Evolutionary conservation across 257 asterid genomes (phyloP).

Genomic region (Fraxinus anomala): DNA sequence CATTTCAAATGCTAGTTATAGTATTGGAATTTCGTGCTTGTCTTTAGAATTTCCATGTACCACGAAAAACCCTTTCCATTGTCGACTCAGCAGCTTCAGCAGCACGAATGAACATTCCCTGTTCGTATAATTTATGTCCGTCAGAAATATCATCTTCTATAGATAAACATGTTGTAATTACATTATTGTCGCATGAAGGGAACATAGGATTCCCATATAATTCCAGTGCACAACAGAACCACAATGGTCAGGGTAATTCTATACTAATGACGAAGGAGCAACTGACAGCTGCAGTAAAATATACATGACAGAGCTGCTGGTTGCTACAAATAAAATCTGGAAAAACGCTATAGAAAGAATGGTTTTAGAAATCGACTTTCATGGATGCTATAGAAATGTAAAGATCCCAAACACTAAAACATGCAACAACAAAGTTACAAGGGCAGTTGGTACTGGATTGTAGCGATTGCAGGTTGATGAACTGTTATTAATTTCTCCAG

Average conservation of each 20-base stretch:
- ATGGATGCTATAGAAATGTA: slow-evolving; percentile 44
- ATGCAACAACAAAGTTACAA: slow-evolving; percentile 45
- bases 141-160: neutral
- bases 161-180: neutral
- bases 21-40: slow-evolving; percentile 13
- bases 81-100: too few relatives aligned
- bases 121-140: neutral
- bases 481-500: slow-evolving; percentile 53
- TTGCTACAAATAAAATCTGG: neutral
- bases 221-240: neutral
- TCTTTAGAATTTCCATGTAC: slow-evolving; percentile 36
- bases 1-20: neutral
- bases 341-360: neutral
- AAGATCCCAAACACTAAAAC: slow-evolving; percentile 38
- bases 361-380: neutral
- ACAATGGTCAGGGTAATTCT: too few relatives aligned
- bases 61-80: neutral
- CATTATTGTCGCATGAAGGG: neutral
- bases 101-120: neutral
- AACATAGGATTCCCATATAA: neutral
- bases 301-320: neutral
- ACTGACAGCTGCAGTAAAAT: neutral
- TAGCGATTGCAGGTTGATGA: slow-evolving; percentile 29
- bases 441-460: slow-evolving; percentile 26
- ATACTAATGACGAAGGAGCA: neutral